Conservation (phyloP, 768 basidiomycete species). For the Holtermanniella nyarrowii region DNA sequence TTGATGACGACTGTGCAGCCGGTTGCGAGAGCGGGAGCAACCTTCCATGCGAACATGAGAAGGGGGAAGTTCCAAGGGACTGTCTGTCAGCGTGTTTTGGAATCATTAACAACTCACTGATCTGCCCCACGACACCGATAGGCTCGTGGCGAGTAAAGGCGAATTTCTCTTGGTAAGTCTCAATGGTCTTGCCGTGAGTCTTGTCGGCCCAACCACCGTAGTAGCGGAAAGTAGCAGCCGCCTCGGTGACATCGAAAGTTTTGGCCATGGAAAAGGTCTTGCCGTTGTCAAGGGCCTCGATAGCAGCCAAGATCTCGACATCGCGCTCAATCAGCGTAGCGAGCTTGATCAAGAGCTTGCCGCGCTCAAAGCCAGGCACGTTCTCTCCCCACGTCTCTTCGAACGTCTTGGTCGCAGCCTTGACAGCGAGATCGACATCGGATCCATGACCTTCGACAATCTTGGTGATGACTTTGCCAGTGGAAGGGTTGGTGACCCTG, state of each 20-base stretch:
- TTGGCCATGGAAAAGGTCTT: slow-evolving; percentile 50
- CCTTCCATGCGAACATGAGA: slow-evolving; percentile 57
- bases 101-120: slow-evolving; percentile 45
- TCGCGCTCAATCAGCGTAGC: slow-evolving; percentile 85
- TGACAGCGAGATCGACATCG: slow-evolving; percentile 75
- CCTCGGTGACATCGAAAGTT: slow-evolving; percentile 20
- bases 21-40: slow-evolving; percentile 79
- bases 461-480: slow-evolving; percentile 31
- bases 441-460: slow-evolving; percentile 33
- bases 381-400: slow-evolving; percentile 82
- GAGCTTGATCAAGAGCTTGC: slow-evolving; percentile 68
- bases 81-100: background rate
- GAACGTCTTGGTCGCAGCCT: slow-evolving; percentile 71
- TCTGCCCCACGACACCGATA: slow-evolving; percentile 90
- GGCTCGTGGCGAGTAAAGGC: slow-evolving; percentile 83
- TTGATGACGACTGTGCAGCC: slow-evolving; percentile 73
- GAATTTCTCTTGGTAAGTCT: slow-evolving; percentile 58
- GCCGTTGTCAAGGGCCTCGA: slow-evolving; percentile 82
- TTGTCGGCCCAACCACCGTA: slow-evolving; percentile 97
- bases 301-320: slow-evolving; percentile 64
- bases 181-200: slow-evolving; percentile 65
- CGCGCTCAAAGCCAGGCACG: slow-evolving; percentile 49
- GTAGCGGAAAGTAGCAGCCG: slow-evolving; percentile 46
- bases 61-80: slow-evolving; percentile 69
- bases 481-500: slow-evolving; percentile 41